Conservation (phyloP, 495 filamentous ascomycete genomes). For the Zalerion maritima region DNA sequence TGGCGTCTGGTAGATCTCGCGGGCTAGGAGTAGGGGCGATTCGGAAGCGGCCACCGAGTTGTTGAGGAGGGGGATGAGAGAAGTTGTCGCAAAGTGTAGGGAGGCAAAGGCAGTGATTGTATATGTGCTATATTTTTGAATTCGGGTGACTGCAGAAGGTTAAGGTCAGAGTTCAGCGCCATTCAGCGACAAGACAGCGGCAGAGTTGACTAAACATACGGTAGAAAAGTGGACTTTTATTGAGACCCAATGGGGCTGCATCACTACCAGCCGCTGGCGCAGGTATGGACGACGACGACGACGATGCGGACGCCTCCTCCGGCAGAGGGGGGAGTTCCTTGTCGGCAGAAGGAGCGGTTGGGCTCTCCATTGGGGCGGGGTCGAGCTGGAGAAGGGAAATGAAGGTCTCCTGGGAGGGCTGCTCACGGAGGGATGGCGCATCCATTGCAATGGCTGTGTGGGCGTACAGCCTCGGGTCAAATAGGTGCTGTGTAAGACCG, state of each 20-base stretch:
- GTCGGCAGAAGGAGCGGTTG: constrained; percentile 36
- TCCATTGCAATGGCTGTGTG: constrained; percentile 20
- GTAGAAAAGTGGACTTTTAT: constrained; percentile 45
- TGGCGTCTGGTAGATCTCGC: constrained; percentile 71
- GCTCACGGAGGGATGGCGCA: constrained; percentile 11
- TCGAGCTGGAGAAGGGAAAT: constrained; percentile 65
- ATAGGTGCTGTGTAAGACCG: too few species aligned
- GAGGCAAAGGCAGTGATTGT: constrained; percentile 64
- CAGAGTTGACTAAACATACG: constrained; percentile 26
- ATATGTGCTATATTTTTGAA: constrained; percentile 81
- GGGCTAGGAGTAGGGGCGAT: constrained; percentile 51
- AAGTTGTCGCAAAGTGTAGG: constrained; percentile 70
- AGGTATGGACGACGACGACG: constrained; percentile 13
- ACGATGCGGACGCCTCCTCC: constrained; percentile 12
- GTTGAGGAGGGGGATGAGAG: constrained; percentile 51
- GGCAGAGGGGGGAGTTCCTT: constrained; percentile 38
- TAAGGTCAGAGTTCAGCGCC: constrained; percentile 5
- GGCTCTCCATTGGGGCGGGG: constrained; percentile 61
- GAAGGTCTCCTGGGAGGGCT: constrained; percentile 36
- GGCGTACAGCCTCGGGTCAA: constrained; percentile 1
- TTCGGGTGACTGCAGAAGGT: constrained; percentile 45
- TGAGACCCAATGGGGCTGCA: constrained; percentile 46
- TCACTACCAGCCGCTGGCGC: too few species aligned
- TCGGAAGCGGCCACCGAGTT: constrained; percentile 39
- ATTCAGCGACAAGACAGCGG: constrained; percentile 4